phyloP scores from a whole-genome alignment of 768 basidiomycete species.

The Ephemerocybe angulata region DNA sequence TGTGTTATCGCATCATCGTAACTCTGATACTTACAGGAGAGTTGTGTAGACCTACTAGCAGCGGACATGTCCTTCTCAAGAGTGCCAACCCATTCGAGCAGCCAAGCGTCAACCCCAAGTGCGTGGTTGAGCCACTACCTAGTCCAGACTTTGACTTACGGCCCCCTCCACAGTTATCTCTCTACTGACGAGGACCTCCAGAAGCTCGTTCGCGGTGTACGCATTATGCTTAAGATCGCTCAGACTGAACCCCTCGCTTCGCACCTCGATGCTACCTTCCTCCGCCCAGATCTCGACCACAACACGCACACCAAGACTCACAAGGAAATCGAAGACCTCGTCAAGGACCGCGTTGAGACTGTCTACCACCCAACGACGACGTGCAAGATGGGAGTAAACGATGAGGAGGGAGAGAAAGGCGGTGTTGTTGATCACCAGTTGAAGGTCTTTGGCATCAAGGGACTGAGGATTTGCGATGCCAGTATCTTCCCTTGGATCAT shows the following conservation, averaged over 20 bases:
- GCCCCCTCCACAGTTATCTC: slow-evolving; percentile 32
- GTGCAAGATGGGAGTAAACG: slow-evolving; percentile 42
- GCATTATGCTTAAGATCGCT: slow-evolving; percentile 35
- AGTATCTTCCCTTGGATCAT: slow-evolving; percentile 44
- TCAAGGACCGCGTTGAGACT: slow-evolving; percentile 43
- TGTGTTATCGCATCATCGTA: neutral
- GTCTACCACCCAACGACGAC: slow-evolving; percentile 46
- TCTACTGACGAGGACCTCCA: slow-evolving; percentile 37
- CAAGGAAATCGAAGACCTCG: slow-evolving; percentile 37
- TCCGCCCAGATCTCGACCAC: slow-evolving; percentile 38
- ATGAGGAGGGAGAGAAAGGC: slow-evolving; percentile 21
- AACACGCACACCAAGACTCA: slow-evolving; percentile 33
- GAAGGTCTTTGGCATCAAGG: slow-evolving; percentile 38
- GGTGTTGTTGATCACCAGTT: slow-evolving; percentile 38
- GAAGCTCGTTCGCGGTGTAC: slow-evolving; percentile 41
- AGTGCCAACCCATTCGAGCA: slow-evolving; percentile 41
- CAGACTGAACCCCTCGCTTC: slow-evolving; percentile 37
- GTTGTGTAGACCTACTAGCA: slow-evolving; percentile 37
- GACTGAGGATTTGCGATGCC: slow-evolving; percentile 46
- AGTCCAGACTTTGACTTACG: no score
- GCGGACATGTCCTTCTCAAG: slow-evolving; percentile 36
- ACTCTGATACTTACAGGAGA: neutral
- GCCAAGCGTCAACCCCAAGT: slow-evolving; percentile 46
- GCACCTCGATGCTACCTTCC: slow-evolving; percentile 32
- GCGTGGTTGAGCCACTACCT: no score